phyloP scores from a whole-genome alignment of 768 basidiomycete genomes.

The Zangia roseola region DNA sequence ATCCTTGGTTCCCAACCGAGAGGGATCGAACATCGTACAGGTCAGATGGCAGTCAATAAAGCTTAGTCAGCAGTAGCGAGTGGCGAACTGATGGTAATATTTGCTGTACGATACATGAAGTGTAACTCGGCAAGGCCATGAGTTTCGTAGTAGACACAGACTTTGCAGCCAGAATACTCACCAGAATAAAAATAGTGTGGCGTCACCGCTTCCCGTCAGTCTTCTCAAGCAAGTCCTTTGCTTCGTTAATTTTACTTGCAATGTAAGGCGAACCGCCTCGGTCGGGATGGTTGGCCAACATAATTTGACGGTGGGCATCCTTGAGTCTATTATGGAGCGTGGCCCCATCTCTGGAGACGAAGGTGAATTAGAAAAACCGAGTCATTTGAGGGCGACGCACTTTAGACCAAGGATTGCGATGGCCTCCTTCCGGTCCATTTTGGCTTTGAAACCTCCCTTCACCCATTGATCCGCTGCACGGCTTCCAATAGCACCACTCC shows the following conservation, averaged over 20 bases:
- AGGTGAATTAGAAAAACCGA: neutral
- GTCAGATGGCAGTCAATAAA: neutral
- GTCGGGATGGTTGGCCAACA: conserved; percentile 99
- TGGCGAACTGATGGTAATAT: conserved; percentile 13
- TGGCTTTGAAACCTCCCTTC: conserved; percentile 91
- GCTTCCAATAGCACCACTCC: conserved; percentile 58
- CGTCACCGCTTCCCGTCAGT: conserved; percentile 50
- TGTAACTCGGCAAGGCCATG: conserved; percentile 1
- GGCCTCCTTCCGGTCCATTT: conserved; percentile 97
- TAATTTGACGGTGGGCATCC: conserved; percentile 94
- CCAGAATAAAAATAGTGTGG: conserved; percentile 3
- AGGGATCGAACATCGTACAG: conserved; percentile 50
- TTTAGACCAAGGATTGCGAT: conserved; percentile 88
- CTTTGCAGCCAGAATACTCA: conserved; percentile 4
- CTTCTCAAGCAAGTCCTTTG: conserved; percentile 89
- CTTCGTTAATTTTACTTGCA: conserved; percentile 98
- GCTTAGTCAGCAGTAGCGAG: conserved; percentile 21
- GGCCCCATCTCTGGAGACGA: conserved; percentile 67
- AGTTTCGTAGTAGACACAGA: neutral
- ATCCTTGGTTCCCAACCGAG: conserved; percentile 75
- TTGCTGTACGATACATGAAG: conserved; percentile 23
- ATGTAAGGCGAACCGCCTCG: conserved; percentile 97
- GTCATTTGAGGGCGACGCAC: conserved; percentile 49
- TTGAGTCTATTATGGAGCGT: conserved; percentile 76
- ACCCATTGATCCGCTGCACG: conserved; percentile 78